Evolutionary conservation across 2,329 filamentous ascomycete species (phyloP).

Genomic region (Xylariales sp.): DNA sequence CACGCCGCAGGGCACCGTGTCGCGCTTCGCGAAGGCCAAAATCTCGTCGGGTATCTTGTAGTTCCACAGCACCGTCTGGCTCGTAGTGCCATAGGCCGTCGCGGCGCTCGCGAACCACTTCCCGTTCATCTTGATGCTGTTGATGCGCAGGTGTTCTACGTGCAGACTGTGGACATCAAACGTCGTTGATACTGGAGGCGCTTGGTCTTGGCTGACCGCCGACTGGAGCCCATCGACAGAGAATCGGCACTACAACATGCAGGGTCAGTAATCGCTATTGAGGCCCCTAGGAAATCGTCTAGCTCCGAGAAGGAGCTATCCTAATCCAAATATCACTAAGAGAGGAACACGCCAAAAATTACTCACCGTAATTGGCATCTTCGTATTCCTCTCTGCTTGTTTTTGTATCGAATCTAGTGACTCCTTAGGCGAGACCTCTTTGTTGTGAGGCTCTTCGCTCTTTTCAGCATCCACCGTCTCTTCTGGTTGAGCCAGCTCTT

Average conservation of each 20-base stretch:
- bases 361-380: constrained; percentile 50
- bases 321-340: too few species aligned
- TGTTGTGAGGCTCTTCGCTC: constrained; percentile 22
- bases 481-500: constrained; percentile 23
- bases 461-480: constrained; percentile 17
- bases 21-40: constrained; percentile 61
- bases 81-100: constrained; percentile 66
- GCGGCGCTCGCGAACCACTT: constrained; percentile 68
- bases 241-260: constrained; percentile 56
- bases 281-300: too few species aligned
- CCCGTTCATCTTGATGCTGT: constrained; percentile 52
- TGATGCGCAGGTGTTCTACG: constrained; percentile 60
- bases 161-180: constrained; percentile 54
- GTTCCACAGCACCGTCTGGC: constrained; percentile 69
- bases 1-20: constrained; percentile 68
- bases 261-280: too few species aligned
- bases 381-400: constrained; percentile 45
- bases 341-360: too few species aligned
- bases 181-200: constrained; percentile 39
- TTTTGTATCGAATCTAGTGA: constrained; percentile 54
- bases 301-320: too few species aligned
- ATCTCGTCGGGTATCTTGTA: constrained; percentile 67
- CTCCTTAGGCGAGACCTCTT: constrained; percentile 41
- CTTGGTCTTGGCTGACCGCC: constrained; percentile 56
- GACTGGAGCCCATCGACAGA: constrained; percentile 59